These are phyloP conservation scores for Torulaspora franciscae DNA, from an alignment of 805 yeast species.

Conservation along the genomic window DNA sequence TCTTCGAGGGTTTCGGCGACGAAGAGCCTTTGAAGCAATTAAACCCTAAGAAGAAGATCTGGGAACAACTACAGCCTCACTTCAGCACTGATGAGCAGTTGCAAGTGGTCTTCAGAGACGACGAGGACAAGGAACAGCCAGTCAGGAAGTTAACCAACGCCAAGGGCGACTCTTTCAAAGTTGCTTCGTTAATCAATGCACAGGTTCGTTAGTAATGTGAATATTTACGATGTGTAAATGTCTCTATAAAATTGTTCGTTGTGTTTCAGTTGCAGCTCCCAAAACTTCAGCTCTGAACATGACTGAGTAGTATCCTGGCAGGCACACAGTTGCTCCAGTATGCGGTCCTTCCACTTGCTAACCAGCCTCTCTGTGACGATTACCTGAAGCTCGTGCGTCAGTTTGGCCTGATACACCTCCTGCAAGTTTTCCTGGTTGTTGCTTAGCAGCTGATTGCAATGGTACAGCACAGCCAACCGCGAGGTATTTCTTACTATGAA, in stretches of 20 bases:
- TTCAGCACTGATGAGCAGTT: conserved; percentile 74
- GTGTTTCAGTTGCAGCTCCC: conserved; percentile 26
- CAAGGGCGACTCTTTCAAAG: conserved; percentile 73
- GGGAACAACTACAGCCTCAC: conserved; percentile 92
- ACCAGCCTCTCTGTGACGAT: conserved; percentile 22
- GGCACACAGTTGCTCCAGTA: conserved; percentile 22
- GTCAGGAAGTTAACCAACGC: conserved; percentile 65
- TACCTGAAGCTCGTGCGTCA: conserved; percentile 20
- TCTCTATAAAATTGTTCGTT: conserved; percentile 25
- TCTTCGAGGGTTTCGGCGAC: conserved; percentile 80
- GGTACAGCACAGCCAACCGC: conserved; percentile 16
- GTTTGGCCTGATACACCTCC: conserved; percentile 19
- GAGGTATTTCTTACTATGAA: conserved; percentile 15
- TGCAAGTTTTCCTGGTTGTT: conserved; percentile 9
- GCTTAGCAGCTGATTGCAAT: conserved; percentile 22
- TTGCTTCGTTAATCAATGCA: conserved; percentile 67
- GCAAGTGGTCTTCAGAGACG: conserved; percentile 74
- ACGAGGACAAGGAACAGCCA: conserved; percentile 62
- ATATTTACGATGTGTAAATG: conserved; percentile 13
- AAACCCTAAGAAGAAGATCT: conserved; percentile 96
- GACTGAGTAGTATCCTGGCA: conserved; percentile 24
- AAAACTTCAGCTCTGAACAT: conserved; percentile 26
- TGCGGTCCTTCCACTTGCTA: conserved; percentile 27
- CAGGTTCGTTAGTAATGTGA: conserved; percentile 55
- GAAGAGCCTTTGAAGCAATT: conserved; percentile 85